Percentiles rank a stretch among this genome's conserved stretches.
These are phyloP conservation scores for Dacryopinax primogenitus DNA, from an alignment of 768 basidiomycete genomes.

Conservation along the genomic window DNA sequence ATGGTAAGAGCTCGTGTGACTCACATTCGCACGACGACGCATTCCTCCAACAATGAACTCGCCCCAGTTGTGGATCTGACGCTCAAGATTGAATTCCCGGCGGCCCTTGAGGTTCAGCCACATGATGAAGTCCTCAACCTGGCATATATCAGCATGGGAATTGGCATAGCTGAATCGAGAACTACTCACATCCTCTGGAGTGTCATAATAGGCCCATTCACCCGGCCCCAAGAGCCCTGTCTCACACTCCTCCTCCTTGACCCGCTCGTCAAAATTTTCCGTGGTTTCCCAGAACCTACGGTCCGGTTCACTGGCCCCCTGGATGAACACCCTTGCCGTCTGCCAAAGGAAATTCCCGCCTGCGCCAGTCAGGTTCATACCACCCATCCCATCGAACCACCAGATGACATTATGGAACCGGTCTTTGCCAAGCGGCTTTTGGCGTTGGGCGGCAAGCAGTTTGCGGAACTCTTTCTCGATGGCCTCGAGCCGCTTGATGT, in stretches of 20 bases:
- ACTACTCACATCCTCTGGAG: constrained; percentile 68
- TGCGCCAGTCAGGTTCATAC: constrained; percentile 61
- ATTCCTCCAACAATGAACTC: constrained; percentile 67
- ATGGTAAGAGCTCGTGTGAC: constrained; percentile 24
- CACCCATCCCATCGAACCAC: constrained; percentile 98
- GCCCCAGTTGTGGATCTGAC: constrained; percentile 70
- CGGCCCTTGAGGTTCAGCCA: constrained; percentile 92
- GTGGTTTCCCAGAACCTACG: constrained; percentile 52
- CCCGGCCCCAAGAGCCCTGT: constrained; percentile 56
- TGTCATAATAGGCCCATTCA: constrained; percentile 87
- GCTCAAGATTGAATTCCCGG: constrained; percentile 71
- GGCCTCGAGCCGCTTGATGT: constrained; percentile 65
- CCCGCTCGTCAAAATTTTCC: constrained; percentile 44
- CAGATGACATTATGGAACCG: constrained; percentile 90
- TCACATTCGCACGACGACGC: constrained; percentile 57
- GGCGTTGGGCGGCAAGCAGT: constrained; percentile 67
- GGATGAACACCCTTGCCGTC: constrained; percentile 80
- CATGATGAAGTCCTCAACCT: constrained; percentile 71
- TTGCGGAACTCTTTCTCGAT: constrained; percentile 93
- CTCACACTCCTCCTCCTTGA: constrained; percentile 67
- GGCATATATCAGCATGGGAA: constrained; percentile 11
- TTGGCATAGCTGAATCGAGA: not conserved
- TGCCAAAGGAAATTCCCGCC: constrained; percentile 74
- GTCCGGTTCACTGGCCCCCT: constrained; percentile 81
- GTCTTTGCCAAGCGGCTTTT: constrained; percentile 81